Percentiles rank a stretch among this genome's conserved stretches.
These are phyloP conservation scores for Tulasnella sp. DNA, from an alignment of 768 basidiomycete species.

Conservation along the genomic window DNA sequence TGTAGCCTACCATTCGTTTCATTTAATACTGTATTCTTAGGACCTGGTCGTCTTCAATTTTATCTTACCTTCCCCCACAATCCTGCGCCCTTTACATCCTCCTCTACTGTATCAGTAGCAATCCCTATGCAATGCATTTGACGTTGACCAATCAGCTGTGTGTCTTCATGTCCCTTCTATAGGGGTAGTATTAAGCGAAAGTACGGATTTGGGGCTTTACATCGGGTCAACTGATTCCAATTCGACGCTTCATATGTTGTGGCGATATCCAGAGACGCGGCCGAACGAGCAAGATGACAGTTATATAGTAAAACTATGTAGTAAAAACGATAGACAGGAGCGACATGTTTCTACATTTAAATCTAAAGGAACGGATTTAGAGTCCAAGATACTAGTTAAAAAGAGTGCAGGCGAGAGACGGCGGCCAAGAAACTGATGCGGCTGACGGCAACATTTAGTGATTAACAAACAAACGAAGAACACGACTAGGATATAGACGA, in stretches of 20 bases:
- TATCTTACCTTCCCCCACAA: background rate
- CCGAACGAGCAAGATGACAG: background rate
- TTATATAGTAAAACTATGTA: background rate
- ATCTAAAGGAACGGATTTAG: background rate
- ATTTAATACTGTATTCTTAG: constrained; percentile 6
- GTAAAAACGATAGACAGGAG: background rate
- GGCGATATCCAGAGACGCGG: no score
- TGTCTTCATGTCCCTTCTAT: background rate
- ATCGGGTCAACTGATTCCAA: no score
- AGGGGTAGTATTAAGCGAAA: no score
- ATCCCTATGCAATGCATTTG: background rate
- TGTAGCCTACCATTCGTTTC: background rate
- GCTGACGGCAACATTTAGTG: background rate
- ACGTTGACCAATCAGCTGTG: background rate
- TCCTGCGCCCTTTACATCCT: background rate
- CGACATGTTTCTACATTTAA: background rate
- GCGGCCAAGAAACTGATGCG: background rate
- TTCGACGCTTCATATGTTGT: no score
- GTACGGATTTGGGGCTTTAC: no score
- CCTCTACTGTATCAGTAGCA: background rate
- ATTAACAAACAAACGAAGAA: background rate
- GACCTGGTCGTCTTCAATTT: background rate
- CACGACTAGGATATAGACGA: background rate
- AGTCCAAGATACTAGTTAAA: background rate
- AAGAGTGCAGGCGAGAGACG: background rate